Conservation (phyloP, 1,139 yeast genomes). For the Zygosaccharomyces sapae region DNA sequence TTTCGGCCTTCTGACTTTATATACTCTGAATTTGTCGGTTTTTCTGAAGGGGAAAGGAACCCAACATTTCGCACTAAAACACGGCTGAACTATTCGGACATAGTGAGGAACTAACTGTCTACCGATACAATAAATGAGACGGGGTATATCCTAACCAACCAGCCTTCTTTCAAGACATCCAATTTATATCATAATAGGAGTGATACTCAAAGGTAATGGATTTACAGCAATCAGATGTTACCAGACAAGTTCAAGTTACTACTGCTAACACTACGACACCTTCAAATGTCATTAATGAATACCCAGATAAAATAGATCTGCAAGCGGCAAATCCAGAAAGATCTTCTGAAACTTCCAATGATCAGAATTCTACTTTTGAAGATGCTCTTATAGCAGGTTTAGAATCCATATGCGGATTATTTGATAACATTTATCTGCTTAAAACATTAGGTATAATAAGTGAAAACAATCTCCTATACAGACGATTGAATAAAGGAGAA, state of each 20-base stretch:
- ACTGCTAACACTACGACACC: neutral
- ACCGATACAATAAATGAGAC: neutral
- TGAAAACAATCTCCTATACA: conserved; percentile 24
- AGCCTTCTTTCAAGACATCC: neutral
- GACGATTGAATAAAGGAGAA: conserved; percentile 25
- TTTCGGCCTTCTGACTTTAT: neutral
- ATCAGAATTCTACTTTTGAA: conserved; percentile 11
- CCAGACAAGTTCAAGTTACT: neutral
- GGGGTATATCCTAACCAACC: neutral
- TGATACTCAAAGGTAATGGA: neutral
- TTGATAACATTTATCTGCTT: conserved; percentile 29
- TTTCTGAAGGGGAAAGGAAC: neutral
- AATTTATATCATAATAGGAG: neutral
- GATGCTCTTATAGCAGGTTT: conserved; percentile 18
- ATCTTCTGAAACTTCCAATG: neutral
- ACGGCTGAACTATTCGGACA: conserved; percentile 7
- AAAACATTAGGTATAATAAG: conserved; percentile 29
- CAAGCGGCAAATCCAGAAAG: too few species aligned
- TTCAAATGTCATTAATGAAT: neutral
- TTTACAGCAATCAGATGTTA: neutral
- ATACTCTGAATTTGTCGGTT: neutral
- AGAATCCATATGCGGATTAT: conserved; percentile 24
- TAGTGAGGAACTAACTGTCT: neutral
- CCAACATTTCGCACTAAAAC: neutral
- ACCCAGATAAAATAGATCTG: neutral